A percentile compares a stretch with the other conserved stretches of the same genome.
These are phyloP conservation scores for Fragaria iinumae DNA, from an alignment of 306 rosid species.

Conservation along the genomic window DNA sequence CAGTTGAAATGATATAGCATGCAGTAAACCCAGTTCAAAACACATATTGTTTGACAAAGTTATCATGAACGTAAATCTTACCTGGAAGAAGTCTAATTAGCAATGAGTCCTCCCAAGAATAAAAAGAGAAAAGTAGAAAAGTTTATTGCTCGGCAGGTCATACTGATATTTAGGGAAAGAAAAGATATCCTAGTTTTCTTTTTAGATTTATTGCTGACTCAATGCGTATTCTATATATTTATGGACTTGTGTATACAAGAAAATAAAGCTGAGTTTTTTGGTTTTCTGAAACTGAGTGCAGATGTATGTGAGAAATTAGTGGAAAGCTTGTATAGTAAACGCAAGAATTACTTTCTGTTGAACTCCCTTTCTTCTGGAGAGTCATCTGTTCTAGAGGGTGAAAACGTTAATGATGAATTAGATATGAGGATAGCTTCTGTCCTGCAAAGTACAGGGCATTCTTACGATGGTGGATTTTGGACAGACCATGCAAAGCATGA, in stretches of 20 bases:
- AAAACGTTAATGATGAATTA: constrained; percentile 70
- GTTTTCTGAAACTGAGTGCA: constrained; percentile 43
- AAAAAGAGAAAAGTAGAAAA: not conserved
- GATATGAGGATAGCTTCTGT: constrained; percentile 89
- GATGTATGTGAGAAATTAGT: constrained; percentile 89
- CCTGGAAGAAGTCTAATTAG: not conserved
- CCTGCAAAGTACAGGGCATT: constrained; percentile 92
- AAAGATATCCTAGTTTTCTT: not conserved
- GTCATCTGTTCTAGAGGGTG: constrained; percentile 59
- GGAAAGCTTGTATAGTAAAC: constrained; percentile 79
- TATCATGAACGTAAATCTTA: not conserved
- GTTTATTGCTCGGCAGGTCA: not conserved
- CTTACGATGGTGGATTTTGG: constrained; percentile 91
- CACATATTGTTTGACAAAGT: not conserved
- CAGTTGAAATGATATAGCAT: not conserved
- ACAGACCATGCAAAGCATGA: constrained; percentile 64
- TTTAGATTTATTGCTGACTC: not conserved
- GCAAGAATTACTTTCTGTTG: constrained; percentile 60
- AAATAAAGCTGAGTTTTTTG: constrained; percentile 17
- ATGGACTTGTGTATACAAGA: not conserved
- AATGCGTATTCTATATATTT: not conserved
- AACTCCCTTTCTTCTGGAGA: constrained; percentile 60
- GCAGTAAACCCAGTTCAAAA: not conserved
- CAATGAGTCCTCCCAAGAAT: not conserved
- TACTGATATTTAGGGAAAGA: not conserved